Evolutionary conservation across 164 flowering plant genomes (phyloP), one percentile per base, ranked within the genome.

Genomic region (Akebia trifoliata): DNA sequence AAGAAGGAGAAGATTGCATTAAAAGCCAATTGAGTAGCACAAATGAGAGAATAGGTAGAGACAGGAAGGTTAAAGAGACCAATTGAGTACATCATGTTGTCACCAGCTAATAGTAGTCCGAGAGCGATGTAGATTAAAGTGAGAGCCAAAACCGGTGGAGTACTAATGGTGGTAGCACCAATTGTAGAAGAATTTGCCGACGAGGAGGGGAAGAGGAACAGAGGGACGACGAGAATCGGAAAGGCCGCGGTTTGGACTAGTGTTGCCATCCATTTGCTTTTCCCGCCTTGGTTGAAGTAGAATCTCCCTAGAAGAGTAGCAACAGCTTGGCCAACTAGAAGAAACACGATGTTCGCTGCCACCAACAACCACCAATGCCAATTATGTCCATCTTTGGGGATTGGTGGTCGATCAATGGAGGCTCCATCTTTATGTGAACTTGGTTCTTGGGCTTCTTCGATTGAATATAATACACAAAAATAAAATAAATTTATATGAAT

Each of bases 21-120:
- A 35, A 67, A 67, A 34, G 61, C 70, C 45, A 67, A 28, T 17
- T 67, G 70, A 5, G 61, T 60, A n/a, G 65, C 60, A 56, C 70
- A 67, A 2, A 65, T 6, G 14, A 65, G 63, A n/a, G 63, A 65
- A 25, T 58, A 65, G 14, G 69, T 59, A 20, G 70, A 67, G 25
- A 55, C 65, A 9, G 70, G 57, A 22, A 67, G 60, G 35, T 67
- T 61, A 2, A 55, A 26, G 15, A 67, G 50, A 8, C 70, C 65
- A 14, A 40, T 31, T 28, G 69, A 51, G 24, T 65, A 65, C 58
- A 65, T 42, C 58, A 65, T 6, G 39, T 65, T 65, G 46, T 65
- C 58, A 3, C 45, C 63, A 2, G 59, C 42, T 2, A 44, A 0
- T 0, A 51, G 17, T 18, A 65, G 4, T 4, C 63, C 69, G 6